phyloP scores from a whole-genome alignment of 148 eudicot species.

The Selenicereus undatus region DNA sequence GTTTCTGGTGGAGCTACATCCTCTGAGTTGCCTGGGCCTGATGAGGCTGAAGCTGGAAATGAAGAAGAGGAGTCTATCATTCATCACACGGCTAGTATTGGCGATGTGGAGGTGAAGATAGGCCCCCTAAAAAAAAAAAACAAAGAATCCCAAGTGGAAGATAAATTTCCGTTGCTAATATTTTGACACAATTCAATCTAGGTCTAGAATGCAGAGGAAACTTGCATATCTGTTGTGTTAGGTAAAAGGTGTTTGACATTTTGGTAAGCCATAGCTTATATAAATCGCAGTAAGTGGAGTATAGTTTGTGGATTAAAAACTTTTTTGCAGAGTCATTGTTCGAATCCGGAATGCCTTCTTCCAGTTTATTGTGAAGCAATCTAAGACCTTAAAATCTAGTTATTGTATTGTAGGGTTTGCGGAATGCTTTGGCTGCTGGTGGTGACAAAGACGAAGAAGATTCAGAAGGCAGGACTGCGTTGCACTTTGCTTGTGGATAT shows the following conservation, averaged over 20 bases:
- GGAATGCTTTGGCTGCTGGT: constrained; percentile 70
- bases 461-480: constrained; percentile 93
- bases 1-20: constrained; percentile 60
- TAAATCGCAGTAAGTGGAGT: no score
- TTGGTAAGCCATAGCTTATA: no score
- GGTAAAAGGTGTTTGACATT: background rate
- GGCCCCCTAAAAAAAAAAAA: no score
- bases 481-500: constrained; percentile 99
- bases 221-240: background rate
- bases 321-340: background rate
- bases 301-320: background rate
- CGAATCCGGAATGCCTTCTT: background rate
- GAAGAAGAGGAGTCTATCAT: constrained; percentile 95
- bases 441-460: constrained; percentile 91
- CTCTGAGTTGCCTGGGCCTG: constrained; percentile 49
- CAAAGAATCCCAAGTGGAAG: background rate
- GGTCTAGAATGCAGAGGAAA: background rate
- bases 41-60: constrained; percentile 47
- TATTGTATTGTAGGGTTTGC: constrained; percentile 50
- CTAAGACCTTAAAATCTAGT: background rate
- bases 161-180: no score
- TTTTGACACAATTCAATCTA: background rate
- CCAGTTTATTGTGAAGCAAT: background rate
- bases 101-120: constrained; percentile 69
- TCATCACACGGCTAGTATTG: constrained; percentile 91